Base-by-base conservation (phyloP, 163 green algal genomes). In the Scenedesmus sp. region DNA sequence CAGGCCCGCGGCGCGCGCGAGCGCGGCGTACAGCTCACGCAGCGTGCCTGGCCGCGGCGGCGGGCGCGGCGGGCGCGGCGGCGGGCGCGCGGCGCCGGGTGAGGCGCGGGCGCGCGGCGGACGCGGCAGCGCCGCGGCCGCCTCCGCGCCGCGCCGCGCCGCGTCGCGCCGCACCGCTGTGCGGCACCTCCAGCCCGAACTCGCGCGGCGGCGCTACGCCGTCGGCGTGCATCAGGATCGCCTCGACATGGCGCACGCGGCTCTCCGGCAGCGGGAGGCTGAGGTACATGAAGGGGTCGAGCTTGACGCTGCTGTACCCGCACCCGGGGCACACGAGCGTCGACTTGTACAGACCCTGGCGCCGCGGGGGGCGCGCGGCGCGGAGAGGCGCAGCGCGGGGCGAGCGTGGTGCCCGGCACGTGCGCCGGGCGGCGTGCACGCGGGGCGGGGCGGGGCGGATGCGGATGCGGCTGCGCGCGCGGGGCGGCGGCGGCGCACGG, bases 201-300 rank as follows among this genome's bases (percentile, higher is more conserved):
- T 83, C 47, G 3, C 47, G 77, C 29, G 92, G 93, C 24, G 75
- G 44, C 11, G 65, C 53, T 1, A 57, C 69, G 39, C 94, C 94
- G 58, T 95, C 88, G 28, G 88, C 78, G 48, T 72, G 62, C 42
- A 95, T 63, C 31, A 97, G 57, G 17, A 88, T 53, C n/a, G n/a
- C 63, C 29, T 31, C 45, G 33, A 82, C 26, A 51, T 75, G 80
- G 29, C 90, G 86, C 56, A 87, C 88, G 56, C 83, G 75, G 56
- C 81, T 83, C 75, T 88, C 81, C 15, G 96, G 96, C 75, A 99
- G 87, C 6, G 93, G 95, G 79, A 99, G 90, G 0, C 94, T 95
- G 28, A 99, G 86, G 86, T 98, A 98, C 93, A 98, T 98, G 88
- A 98, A 97, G 2, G 96, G 94, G 84, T 99, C 96, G 72, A 98